Base-by-base conservation (phyloP, 371 early-diverging fungal species). In the Mortierella sp. region DNA sequence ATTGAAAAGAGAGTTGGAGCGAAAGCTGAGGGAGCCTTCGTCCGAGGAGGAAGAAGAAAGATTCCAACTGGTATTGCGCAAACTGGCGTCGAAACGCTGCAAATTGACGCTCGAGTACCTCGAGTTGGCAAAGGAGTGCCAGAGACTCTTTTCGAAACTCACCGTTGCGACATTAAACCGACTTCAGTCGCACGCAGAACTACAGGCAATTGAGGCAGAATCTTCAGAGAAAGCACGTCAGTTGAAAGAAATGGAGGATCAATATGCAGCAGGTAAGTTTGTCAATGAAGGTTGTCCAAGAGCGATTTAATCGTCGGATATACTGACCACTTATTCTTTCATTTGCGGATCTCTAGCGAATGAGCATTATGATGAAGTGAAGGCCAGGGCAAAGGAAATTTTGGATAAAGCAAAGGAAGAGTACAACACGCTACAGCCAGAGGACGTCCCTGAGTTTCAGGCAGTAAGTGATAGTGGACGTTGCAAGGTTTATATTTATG, bases 371-470 rank as follows among this genome's bases (percentile, higher is more conserved):
- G 72, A 82, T 34, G 75, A 72, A 13, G 76, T 85, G 17, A 79
- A 86, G 43, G 84, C 43, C 0, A 75, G 86, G 13, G 85, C 87
- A 22, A 79, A 68, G 40, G 72, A 62, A 32, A 73, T 83, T 8
- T 70, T 86, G 40, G 76, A 84, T 12, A 79, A 84, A 22, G 89
- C 88, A 6, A 82, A 88, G 63, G 66, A 60, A 13, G 85, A 86
- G 31, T 84, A 85, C 45, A 67, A 72, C 8, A 79, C 73, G 1
- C 42, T 89, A n/a, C 54, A 79, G 19, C 85, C 82, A 5, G 87
- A 86, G 29, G 69, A 89, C 12, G 75, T 71, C 13, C 86, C 83
- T 6, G 91, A 91, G 45, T 86, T 89, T 9, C 84, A 87, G 63
- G 83, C 64, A 51, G 85, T 88, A 72, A 45, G 49, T 51, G 12